Conservation (phyloP, 768 basidiomycete species). For the Cyathus striatus region DNA sequence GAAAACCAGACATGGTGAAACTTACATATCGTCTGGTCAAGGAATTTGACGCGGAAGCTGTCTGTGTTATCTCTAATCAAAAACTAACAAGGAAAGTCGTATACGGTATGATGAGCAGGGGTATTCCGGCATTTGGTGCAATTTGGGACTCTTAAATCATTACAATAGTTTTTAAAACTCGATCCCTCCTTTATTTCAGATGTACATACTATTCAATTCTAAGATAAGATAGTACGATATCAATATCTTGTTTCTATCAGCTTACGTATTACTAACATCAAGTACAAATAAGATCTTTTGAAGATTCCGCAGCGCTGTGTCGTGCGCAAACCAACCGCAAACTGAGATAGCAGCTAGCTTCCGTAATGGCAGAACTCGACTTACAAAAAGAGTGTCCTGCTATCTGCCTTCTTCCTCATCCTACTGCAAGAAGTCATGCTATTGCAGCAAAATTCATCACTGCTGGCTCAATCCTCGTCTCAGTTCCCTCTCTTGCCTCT, state of each 20-base stretch:
- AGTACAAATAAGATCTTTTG: too few species aligned
- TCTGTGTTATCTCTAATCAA: slow-evolving; percentile 56
- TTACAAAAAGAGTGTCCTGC: too few species aligned
- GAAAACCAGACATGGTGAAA: slow-evolving; percentile 46
- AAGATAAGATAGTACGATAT: too few species aligned
- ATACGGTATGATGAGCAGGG: slow-evolving; percentile 54
- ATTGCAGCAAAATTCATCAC: slow-evolving; percentile 31
- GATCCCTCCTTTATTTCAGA: too few species aligned
- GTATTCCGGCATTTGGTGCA: slow-evolving; percentile 58
- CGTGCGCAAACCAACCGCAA: too few species aligned
- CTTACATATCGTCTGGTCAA: slow-evolving; percentile 39
- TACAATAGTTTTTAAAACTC: too few species aligned
- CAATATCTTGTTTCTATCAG: too few species aligned
- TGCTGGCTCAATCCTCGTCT: slow-evolving; percentile 47
- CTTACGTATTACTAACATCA: too few species aligned
- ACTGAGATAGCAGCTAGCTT: too few species aligned
- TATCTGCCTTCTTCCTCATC: slow-evolving; percentile 35
- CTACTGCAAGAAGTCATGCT: slow-evolving; percentile 45
- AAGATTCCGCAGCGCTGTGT: too few species aligned
- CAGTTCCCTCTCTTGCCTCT: slow-evolving; percentile 37
- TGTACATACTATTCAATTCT: too few species aligned
- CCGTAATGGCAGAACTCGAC: too few species aligned
- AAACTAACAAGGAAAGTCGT: slow-evolving; percentile 52
- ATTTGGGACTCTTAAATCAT: slow-evolving; percentile 50
- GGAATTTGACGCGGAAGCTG: slow-evolving; percentile 48